A percentile compares a stretch with the other conserved stretches of the same genome.
Evolutionary conservation across 2,329 filamentous ascomycete species (phyloP).

Genomic region (Claviceps spartinae): DNA sequence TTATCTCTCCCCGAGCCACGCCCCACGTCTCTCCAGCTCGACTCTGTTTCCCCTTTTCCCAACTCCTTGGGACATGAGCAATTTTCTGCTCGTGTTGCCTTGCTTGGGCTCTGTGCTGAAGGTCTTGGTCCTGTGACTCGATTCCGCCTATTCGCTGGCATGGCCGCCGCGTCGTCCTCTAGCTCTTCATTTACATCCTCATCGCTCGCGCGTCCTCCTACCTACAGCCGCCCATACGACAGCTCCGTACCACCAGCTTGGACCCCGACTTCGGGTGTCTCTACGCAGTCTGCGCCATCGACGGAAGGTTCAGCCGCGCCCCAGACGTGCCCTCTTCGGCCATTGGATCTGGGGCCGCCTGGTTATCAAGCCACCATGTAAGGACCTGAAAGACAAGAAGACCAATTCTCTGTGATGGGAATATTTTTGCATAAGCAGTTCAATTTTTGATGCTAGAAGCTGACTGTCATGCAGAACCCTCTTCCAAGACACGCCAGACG

Average conservation of each 20-base stretch:
- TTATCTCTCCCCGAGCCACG: background rate
- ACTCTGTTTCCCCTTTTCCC: background rate
- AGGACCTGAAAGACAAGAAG: constrained; percentile 2
- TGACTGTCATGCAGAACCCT: constrained; percentile 27
- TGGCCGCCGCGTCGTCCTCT: constrained; percentile 29
- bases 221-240: constrained; percentile 26
- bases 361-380: constrained; percentile 43
- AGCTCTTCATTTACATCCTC: constrained; percentile 36
- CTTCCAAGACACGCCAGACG: constrained; percentile 35
- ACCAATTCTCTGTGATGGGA: background rate
- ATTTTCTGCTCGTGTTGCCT: background rate
- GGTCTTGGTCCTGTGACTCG: background rate
- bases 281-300: constrained; percentile 31
- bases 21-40: background rate
- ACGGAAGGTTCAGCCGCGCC: constrained; percentile 19
- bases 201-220: constrained; percentile 27
- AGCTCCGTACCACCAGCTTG: constrained; percentile 32
- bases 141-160: constrained; percentile 11
- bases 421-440: no score
- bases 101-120: background rate
- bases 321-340: constrained; percentile 27
- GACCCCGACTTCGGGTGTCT: constrained; percentile 30
- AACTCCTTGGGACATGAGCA: background rate
- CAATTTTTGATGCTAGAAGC: background rate
- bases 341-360: constrained; percentile 37